phyloP scores from a whole-genome alignment of 2,329 filamentous ascomycete species.

The Fusarium metavorans region DNA sequence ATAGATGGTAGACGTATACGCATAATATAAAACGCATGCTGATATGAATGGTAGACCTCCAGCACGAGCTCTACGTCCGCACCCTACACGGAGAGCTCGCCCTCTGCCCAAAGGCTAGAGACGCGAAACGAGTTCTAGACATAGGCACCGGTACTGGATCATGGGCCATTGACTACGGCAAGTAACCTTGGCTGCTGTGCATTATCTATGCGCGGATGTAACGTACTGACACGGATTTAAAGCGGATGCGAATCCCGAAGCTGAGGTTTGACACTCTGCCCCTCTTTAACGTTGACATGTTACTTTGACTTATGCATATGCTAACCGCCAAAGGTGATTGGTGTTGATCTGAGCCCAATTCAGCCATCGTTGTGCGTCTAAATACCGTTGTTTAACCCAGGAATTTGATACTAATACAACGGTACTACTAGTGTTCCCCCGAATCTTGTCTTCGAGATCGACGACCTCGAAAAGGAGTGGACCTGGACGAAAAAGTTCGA shows the following conservation, averaged over 20 bases:
- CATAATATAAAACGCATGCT: not conserved
- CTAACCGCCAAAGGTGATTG: not conserved
- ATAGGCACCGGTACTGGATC: conserved; percentile 49
- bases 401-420: not conserved
- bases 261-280: not conserved
- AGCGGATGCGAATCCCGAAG: not conserved
- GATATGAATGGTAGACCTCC: conserved; percentile 4
- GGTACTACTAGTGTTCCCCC: not conserved
- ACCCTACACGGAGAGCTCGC: conserved; percentile 41
- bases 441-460: not conserved
- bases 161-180: conserved; percentile 50
- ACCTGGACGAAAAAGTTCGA: not conserved
- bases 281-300: not conserved
- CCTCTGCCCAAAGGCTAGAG: conserved; percentile 33
- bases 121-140: conserved; percentile 45
- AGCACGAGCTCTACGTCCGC: conserved; percentile 43
- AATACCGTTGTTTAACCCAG: not conserved
- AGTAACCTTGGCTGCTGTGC: conserved; percentile 41
- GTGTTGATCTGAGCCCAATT: not conserved
- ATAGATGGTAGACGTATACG: not conserved
- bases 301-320: not conserved
- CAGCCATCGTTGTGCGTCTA: not conserved
- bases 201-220: conserved; percentile 12
- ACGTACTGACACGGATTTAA: not conserved
- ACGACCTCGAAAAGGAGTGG: not conserved